phyloP scores from a whole-genome alignment of 164 flowering plant species.

The Tetrastigma voinierianum region DNA sequence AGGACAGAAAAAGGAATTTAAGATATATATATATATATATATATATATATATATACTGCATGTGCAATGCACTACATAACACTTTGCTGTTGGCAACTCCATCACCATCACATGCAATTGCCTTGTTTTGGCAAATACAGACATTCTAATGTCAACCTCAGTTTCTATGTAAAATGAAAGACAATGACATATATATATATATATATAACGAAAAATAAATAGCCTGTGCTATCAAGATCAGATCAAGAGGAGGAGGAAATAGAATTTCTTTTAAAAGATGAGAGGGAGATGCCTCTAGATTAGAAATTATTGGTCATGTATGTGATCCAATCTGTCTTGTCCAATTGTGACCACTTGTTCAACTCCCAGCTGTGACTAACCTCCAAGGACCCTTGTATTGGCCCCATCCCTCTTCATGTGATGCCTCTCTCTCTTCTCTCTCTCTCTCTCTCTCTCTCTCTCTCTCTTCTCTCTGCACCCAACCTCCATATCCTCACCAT shows the following conservation, averaged over 20 bases:
- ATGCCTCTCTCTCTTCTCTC: conserved; percentile 7
- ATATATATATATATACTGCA: background rate
- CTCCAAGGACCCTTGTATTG: conserved; percentile 22
- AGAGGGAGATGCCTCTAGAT: conserved; percentile 33
- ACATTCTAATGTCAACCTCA: conserved; percentile 17
- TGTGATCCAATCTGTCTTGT: conserved; percentile 40
- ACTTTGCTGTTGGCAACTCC: conserved; percentile 1
- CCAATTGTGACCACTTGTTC: conserved; percentile 37
- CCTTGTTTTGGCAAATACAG: conserved; percentile 16
- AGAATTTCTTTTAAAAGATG: conserved; percentile 3
- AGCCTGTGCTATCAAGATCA: conserved; percentile 38
- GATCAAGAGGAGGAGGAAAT: conserved; percentile 25
- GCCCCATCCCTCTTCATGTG: conserved; percentile 28
- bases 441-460: conserved; percentile 9
- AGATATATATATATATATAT: no score
- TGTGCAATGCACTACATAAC: background rate
- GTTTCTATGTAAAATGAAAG: conserved; percentile 2
- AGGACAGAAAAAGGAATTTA: no score
- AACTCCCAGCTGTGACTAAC: conserved; percentile 46
- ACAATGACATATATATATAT: conserved; percentile 2
- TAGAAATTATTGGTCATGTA: conserved; percentile 42
- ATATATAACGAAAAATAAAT: conserved; percentile 7
- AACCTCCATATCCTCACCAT: conserved; percentile 6
- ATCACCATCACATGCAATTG: conserved; percentile 15
- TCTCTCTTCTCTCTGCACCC: conserved; percentile 16